Evolutionary conservation across 257 asterid genomes (phyloP).

Genomic region (Primulina huaijiensis): DNA sequence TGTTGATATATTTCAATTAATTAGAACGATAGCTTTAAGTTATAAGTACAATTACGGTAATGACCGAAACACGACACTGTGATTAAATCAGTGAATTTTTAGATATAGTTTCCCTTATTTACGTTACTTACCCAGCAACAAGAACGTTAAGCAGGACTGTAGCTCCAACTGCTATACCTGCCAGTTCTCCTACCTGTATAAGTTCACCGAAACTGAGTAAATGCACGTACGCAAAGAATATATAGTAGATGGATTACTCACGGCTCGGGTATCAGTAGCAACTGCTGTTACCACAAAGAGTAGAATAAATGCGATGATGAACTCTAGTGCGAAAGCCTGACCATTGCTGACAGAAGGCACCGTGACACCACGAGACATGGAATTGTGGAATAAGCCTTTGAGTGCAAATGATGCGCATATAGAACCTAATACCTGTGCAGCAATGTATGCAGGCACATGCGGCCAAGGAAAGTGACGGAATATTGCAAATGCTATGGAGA

Average conservation of each 20-base stretch:
- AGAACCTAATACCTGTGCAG: conserved; percentile 82
- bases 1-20: too few relatives aligned
- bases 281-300: conserved; percentile 88
- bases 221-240: neutral
- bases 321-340: conserved; percentile 89
- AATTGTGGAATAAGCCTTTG: conserved; percentile 74
- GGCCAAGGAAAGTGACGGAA: conserved; percentile 91
- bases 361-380: conserved; percentile 80
- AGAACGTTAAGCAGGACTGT: conserved; percentile 84
- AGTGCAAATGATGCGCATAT: conserved; percentile 87
- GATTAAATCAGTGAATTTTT: neutral
- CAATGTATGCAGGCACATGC: conserved; percentile 82
- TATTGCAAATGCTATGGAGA: conserved; percentile 83
- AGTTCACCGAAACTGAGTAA: neutral
- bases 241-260: conserved; percentile 19
- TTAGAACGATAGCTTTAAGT: neutral
- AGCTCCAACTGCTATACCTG: conserved; percentile 90
- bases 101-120: neutral
- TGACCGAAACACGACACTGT: neutral
- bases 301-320: conserved; percentile 74
- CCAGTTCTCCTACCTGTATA: conserved; percentile 54
- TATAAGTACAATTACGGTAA: too few relatives aligned
- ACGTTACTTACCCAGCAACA: conserved; percentile 70
- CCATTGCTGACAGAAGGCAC: conserved; percentile 67
- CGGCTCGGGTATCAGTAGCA: conserved; percentile 91